These are phyloP conservation scores for Bodo saltans DNA, from an alignment of 78 protist species.

Conservation along the genomic window DNA sequence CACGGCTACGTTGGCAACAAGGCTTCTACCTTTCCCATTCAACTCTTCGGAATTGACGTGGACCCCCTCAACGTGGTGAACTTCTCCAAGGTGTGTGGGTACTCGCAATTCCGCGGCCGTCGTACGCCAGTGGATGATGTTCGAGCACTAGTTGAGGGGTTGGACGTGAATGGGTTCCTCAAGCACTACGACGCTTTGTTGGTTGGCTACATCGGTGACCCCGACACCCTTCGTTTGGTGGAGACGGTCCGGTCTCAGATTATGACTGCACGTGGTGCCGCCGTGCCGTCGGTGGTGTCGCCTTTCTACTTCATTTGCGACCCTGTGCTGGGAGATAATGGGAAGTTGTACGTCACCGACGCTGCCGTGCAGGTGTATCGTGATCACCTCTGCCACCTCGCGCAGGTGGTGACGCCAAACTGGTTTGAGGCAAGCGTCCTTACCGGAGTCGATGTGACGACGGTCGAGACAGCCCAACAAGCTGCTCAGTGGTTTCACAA, in stretches of 20 bases:
- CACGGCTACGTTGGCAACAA: constrained; percentile 53
- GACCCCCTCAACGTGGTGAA: constrained; percentile 40
- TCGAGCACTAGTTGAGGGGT: not conserved
- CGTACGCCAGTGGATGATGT: constrained; percentile 3
- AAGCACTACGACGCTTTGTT: constrained; percentile 4
- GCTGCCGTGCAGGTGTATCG: constrained; percentile 21
- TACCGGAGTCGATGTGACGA: not conserved
- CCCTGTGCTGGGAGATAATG: constrained; percentile 55
- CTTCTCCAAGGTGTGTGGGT: constrained; percentile 37
- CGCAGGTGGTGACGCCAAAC: constrained; percentile 40
- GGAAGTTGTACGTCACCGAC: constrained; percentile 39
- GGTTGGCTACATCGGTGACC: constrained; percentile 50
- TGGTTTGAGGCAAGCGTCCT: constrained; percentile 34
- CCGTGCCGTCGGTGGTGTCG: not conserved
- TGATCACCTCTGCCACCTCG: not conserved
- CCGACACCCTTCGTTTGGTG: not conserved
- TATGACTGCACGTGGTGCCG: not conserved
- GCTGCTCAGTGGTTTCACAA: constrained; percentile 15
- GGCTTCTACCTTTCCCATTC: constrained; percentile 30
- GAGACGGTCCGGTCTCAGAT: not conserved
- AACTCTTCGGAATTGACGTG: constrained; percentile 42
- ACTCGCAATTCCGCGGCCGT: not conserved
- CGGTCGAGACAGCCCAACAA: not conserved
- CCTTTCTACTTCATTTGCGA: constrained; percentile 23
- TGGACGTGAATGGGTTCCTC: constrained; percentile 25